These are phyloP conservation scores for Astragalus membranaceus DNA, from an alignment of 306 rosid genomes.

Conservation along the genomic window DNA sequence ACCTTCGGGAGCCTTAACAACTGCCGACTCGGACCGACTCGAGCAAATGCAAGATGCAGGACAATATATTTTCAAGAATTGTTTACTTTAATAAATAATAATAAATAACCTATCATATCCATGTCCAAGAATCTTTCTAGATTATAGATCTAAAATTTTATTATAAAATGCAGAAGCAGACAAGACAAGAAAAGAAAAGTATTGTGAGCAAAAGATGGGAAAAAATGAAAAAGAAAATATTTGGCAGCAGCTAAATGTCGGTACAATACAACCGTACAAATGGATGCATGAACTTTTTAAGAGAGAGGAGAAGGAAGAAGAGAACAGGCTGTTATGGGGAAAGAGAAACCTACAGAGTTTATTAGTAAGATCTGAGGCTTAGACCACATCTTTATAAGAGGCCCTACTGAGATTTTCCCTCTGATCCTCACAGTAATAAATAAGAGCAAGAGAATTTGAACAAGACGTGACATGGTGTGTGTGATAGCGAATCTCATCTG, in stretches of 20 bases:
- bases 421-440: conserved; percentile 30
- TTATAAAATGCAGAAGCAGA: neutral
- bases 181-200: neutral
- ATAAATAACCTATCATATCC: too few relatives aligned
- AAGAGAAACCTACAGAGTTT: neutral
- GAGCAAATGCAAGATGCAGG: too few relatives aligned
- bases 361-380: neutral
- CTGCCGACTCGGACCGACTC: too few relatives aligned
- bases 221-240: conserved; percentile 5
- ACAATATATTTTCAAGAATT: too few relatives aligned
- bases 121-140: neutral
- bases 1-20: too few relatives aligned
- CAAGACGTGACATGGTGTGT: conserved; percentile 18
- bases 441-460: neutral
- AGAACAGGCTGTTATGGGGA: conserved; percentile 26
- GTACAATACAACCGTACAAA: conserved; percentile 37
- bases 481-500: conserved; percentile 27
- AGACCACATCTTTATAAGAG: conserved; percentile 33
- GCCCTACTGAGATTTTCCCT: conserved; percentile 34
- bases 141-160: neutral
- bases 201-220: neutral
- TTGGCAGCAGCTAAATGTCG: conserved; percentile 32
- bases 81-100: too few relatives aligned
- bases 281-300: conserved; percentile 7
- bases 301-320: neutral